Base-by-base conservation (phyloP, 129 eudicot genomes). In the Pseudognaphalium luteoalbum region DNA sequence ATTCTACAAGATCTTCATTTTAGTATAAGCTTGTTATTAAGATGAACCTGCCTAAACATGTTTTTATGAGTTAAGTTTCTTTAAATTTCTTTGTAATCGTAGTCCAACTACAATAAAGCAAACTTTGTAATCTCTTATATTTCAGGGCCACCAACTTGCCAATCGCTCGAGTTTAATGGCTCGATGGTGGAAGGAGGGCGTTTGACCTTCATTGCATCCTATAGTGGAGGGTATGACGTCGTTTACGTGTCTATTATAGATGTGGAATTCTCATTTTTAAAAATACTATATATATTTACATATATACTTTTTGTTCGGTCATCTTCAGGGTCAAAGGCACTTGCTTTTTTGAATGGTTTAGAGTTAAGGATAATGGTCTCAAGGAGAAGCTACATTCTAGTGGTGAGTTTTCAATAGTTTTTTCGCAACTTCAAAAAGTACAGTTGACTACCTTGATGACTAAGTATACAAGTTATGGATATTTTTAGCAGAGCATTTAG, bases 131-230 rank as follows among this genome's bases (percentile, higher is more conserved):
- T 41, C 15, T 2, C 68, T 80, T 57, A 80, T n/a, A 12, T 63
- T 85, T 66, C 76, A 94, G 97, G 99, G 56, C 96, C 89, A 66
- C 99, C 99, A 72, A 89, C 89, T 58, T 94, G 97, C 81, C 84
- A 75, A 33, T 89, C 89, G 32, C 99, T 94, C 21, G 86, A 87
- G 80, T 85, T 91, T 81, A 74, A 74, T 42, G 99, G 99, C 66
- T 83, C 93, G 47, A 57, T 89, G 81, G 84, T 87, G 59, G 97
- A 94, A 91, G 97, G 99, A 42, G 77, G 54, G 44, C 85, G 68
- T 10, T 80, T 94, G 85, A 82, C 83, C 74, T 87, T 87, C 68
- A 82, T 41, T 86, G 99, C 93, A 72, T 84, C 93, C 57, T 94
- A 94, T 70, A 87, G 83, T 50, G 97, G 99, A 88, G 99, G 99